Evolutionary conservation across 2,329 filamentous ascomycete species (phyloP).

Genomic region (Exophiala sp.): DNA sequence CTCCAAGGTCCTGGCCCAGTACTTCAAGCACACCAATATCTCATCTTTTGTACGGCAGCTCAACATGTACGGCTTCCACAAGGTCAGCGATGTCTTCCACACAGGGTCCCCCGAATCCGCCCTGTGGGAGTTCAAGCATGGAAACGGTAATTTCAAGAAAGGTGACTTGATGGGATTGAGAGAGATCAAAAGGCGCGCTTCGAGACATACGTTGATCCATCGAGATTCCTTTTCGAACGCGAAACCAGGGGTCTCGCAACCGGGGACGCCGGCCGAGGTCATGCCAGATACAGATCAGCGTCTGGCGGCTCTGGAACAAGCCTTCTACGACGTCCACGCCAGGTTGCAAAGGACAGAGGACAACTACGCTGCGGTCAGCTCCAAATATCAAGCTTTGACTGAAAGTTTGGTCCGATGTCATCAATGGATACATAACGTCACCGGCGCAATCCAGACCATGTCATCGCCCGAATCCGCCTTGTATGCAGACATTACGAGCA

Average conservation of each 20-base stretch:
- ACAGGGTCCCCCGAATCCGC: constrained; percentile 88
- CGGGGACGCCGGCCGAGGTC: constrained; percentile 76
- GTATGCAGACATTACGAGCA: constrained; percentile 58
- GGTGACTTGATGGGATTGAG: constrained; percentile 84
- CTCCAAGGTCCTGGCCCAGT: constrained; percentile 94
- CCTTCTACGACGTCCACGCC: constrained; percentile 69
- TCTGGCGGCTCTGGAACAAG: constrained; percentile 70
- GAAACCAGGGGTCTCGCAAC: constrained; percentile 69
- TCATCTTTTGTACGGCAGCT: constrained; percentile 96
- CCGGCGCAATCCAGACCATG: constrained; percentile 38
- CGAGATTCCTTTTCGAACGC: constrained; percentile 78
- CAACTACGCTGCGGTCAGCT: constrained; percentile 67
- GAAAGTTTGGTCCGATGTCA: constrained; percentile 72
- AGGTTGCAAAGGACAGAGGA: constrained; percentile 80
- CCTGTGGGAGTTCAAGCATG: constrained; percentile 98
- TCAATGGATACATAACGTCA: constrained; percentile 46
- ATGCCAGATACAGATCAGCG: constrained; percentile 76
- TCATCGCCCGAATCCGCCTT: constrained; percentile 70
- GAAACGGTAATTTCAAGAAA: constrained; percentile 92
- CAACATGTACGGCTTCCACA: constrained; percentile 99
- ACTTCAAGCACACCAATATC: constrained; percentile 99
- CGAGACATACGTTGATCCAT: constrained; percentile 85
- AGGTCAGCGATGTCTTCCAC: constrained; percentile 98
- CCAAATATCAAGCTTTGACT: constrained; percentile 73
- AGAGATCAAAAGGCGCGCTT: constrained; percentile 93